Evolutionary conservation across 139 green algal species (phyloP).

Genomic region (Volvox africanus): DNA sequence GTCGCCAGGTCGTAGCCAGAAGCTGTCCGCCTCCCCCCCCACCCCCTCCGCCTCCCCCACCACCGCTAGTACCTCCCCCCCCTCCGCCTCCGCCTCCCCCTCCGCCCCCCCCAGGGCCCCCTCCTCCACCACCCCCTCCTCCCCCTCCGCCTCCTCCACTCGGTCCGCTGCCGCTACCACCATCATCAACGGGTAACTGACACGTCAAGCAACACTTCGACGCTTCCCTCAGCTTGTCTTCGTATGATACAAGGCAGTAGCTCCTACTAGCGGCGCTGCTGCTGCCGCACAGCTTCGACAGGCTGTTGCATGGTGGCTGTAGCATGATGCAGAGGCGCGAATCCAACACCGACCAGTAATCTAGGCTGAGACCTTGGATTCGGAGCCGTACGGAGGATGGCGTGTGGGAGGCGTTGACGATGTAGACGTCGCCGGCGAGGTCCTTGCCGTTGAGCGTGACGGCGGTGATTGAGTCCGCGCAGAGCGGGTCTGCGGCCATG

Average conservation of each 20-base stretch:
- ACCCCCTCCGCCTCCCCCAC: neutral
- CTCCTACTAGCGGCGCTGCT: neutral
- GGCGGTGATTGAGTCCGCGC: neutral
- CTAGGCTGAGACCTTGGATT: neutral
- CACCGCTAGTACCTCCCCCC: neutral
- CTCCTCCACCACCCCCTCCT: neutral
- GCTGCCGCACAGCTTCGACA: conserved; percentile 18
- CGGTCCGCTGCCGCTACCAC: neutral
- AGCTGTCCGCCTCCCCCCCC: neutral
- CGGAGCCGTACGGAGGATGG: neutral
- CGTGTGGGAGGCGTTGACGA: conserved; percentile 3
- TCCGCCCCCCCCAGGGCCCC: neutral
- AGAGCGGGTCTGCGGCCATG: conserved; percentile 4
- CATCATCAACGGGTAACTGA: conserved; percentile 31
- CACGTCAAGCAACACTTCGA: conserved; percentile 26
- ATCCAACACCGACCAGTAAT: conserved; percentile 37
- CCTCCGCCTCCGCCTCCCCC: conserved; percentile 7
- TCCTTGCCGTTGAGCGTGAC: conserved; percentile 25
- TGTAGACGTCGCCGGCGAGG: neutral
- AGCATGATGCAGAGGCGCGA: conserved; percentile 21
- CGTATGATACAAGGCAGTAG: conserved; percentile 44
- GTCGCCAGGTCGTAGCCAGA: neutral
- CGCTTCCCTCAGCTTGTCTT: neutral
- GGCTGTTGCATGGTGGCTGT: conserved; percentile 34
- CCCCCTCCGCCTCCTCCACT: neutral